A percentile compares a stretch with the other conserved stretches of the same genome.
Evolutionary conservation across 371 early-diverging fungal species (phyloP).

Genomic region (Amoeboaphelidium protococcarum): DNA sequence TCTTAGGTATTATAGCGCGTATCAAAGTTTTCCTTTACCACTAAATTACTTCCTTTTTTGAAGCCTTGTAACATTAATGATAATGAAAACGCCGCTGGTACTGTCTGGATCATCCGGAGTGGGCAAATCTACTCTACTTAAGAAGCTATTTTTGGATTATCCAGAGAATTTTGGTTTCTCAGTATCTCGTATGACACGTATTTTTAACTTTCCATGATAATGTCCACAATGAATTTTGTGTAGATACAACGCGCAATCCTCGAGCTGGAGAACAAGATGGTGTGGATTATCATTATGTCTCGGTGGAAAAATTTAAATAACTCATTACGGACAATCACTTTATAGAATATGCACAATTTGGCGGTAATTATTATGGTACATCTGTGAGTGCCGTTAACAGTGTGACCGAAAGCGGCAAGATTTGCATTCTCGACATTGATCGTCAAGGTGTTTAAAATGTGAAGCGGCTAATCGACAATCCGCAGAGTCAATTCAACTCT

Average conservation of each 20-base stretch:
- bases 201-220: neutral
- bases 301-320: conserved; percentile 35
- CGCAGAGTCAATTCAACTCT: too few species aligned
- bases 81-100: conserved; percentile 28
- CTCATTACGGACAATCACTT: conserved; percentile 51
- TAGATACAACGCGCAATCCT: conserved; percentile 83
- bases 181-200: conserved; percentile 53
- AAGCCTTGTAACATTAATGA: too few species aligned
- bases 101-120: conserved; percentile 81
- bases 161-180: conserved; percentile 74
- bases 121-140: conserved; percentile 89
- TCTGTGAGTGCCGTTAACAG: conserved; percentile 44
- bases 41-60: neutral
- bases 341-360: conserved; percentile 79
- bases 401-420: conserved; percentile 35
- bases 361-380: conserved; percentile 75
- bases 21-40: too few species aligned
- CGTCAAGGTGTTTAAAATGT: conserved; percentile 23
- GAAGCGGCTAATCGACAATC: too few species aligned
- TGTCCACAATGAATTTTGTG: neutral
- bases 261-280: conserved; percentile 72
- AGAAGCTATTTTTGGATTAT: conserved; percentile 58
- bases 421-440: conserved; percentile 77
- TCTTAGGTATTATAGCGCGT: too few species aligned
- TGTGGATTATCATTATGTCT: conserved; percentile 75